These are phyloP conservation scores for Diaporthe sp. DNA, from an alignment of 2,329 filamentous ascomycete species.

Conservation along the genomic window DNA sequence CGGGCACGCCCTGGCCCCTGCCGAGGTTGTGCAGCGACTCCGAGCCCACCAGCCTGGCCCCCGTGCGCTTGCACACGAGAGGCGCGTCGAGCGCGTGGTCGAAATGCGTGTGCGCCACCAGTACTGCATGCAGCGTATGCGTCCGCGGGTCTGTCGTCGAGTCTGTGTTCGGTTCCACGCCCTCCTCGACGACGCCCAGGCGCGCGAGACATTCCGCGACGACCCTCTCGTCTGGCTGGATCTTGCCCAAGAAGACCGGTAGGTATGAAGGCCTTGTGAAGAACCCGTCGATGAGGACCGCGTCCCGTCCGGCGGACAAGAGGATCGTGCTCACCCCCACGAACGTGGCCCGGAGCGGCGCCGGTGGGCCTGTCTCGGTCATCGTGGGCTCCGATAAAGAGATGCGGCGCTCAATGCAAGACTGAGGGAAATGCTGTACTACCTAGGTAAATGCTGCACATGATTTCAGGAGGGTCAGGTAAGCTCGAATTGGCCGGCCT, in stretches of 20 bases:
- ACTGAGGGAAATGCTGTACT: background rate
- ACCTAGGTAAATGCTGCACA: background rate
- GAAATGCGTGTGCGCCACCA: slow-evolving; percentile 24
- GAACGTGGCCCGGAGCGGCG: slow-evolving; percentile 7
- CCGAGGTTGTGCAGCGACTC: slow-evolving; percentile 23
- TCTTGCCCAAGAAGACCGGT: slow-evolving; percentile 18
- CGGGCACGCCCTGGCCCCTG: slow-evolving; percentile 20
- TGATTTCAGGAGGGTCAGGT: background rate
- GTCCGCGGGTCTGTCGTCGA: background rate
- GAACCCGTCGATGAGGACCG: slow-evolving; percentile 44
- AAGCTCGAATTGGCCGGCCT: background rate
- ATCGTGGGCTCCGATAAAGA: background rate
- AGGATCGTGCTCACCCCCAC: slow-evolving; percentile 20
- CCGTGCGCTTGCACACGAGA: slow-evolving; percentile 16
- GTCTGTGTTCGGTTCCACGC: background rate
- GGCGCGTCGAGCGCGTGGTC: slow-evolving; percentile 25
- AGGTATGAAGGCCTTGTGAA: slow-evolving; percentile 44
- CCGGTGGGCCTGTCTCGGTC: background rate
- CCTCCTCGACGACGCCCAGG: background rate
- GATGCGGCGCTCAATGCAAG: background rate
- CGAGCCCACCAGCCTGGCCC: slow-evolving; percentile 11
- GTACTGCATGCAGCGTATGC: slow-evolving; percentile 2
- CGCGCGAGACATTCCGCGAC: slow-evolving; percentile 5
- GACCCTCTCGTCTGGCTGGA: slow-evolving; percentile 4
- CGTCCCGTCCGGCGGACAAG: slow-evolving; percentile 1